Evolutionary conservation across 805 yeast genomes (phyloP), one percentile per base, ranked within the genome.

Genomic region (Candida silvicultrix): DNA sequence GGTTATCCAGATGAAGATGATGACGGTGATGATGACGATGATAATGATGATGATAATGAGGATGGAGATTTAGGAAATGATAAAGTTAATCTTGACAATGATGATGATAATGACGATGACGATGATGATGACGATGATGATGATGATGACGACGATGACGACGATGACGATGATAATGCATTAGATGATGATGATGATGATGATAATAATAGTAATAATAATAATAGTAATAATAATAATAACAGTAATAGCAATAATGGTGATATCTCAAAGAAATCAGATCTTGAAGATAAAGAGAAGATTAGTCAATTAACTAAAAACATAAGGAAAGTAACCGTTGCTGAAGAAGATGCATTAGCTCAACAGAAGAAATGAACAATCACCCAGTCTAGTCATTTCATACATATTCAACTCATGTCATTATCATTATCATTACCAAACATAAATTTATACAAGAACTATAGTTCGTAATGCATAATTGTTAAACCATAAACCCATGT

Each of bases 1-100:
- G 74, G 81, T 46, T 67, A 77, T 74, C 82, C 83, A 18, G 75
- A 78, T 43, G 76, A 70, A 25, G 81, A 75, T 12, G 75, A 72
- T 28, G 77, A 70, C 12, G 75, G 70, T 25, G 81, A 75, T 12
- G 75, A 72, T 28, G 77, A 70, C 12, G 75, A 70, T 19, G 75
- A 67, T 15, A 74, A 72, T 0, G 75, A 70, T 4, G 67, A 70
- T 23, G 31, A 28, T 8, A 73, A 70, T 5, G 71, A 71, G 9
- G 71, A 66, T 1, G 66, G 63, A 7, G 63, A 58, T n/a, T 63
- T 45, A 67, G 80, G 42, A 4, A 77, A 75, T 7, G 74, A 69
- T 14, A 71, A 65, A 12, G 67, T 62, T 22, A 69, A 65, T 1
- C 68, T 66, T 19, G 69, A 65, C 34, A 68, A 65, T 4, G 74